Evolutionary conservation across 2,329 filamentous ascomycete genomes (phyloP).

Genomic region (Didymella keratinophila): DNA sequence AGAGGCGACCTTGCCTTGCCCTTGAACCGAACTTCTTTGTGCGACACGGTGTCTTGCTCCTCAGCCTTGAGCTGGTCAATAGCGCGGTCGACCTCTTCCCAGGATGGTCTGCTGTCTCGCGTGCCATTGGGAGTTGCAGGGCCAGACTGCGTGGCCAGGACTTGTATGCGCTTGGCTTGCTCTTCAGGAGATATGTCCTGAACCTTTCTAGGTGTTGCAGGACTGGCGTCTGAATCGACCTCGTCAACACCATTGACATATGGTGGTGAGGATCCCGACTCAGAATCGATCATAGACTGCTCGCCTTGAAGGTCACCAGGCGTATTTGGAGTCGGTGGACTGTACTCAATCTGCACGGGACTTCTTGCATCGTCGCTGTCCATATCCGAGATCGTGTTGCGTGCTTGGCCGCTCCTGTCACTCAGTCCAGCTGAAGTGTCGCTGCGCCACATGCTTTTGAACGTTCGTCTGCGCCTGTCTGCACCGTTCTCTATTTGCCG

Average conservation of each 20-base stretch:
- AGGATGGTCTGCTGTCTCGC: conserved; percentile 48
- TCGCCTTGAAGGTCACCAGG: conserved; percentile 11
- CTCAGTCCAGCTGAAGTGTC: conserved; percentile 43
- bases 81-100: conserved; percentile 49
- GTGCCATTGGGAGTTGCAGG: conserved; percentile 55
- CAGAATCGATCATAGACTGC: conserved; percentile 5
- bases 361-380: conserved; percentile 47
- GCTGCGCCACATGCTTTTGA: conserved; percentile 47
- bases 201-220: conserved; percentile 15
- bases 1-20: conserved; percentile 42
- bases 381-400: conserved; percentile 35
- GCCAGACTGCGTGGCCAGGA: conserved; percentile 53
- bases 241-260: conserved; percentile 27
- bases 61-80: conserved; percentile 45
- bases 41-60: conserved; percentile 26
- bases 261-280: conserved; percentile 19
- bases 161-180: conserved; percentile 40
- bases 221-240: conserved; percentile 17
- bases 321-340: conserved; percentile 46
- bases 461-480: conserved; percentile 41
- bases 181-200: conserved; percentile 28
- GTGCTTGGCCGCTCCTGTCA: conserved; percentile 42
- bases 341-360: conserved; percentile 41
- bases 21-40: conserved; percentile 19
- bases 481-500: conserved; percentile 39